Conservation (phyloP, 306 rosid species). For the Sphenostylis stenocarpa region DNA sequence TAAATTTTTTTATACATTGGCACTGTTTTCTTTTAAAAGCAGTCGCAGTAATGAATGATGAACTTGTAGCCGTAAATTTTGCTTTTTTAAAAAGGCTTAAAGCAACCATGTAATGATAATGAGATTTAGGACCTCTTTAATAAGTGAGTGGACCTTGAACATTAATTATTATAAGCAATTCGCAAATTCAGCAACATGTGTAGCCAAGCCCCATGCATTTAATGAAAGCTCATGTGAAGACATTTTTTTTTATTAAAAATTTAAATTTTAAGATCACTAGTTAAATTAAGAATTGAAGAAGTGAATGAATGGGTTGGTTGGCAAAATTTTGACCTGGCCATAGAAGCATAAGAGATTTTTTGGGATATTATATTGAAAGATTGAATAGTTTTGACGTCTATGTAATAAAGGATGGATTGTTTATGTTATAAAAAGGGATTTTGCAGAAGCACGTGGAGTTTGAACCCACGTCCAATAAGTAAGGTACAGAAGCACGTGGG, state of each 20-base stretch:
- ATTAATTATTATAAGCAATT: not conserved
- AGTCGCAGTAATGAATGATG: not conserved
- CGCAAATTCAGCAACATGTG: not conserved
- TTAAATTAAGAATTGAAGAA: not conserved
- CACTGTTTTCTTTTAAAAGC: not conserved
- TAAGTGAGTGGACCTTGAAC: not conserved
- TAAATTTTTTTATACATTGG: no score
- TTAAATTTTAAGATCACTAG: no score
- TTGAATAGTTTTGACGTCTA: not conserved
- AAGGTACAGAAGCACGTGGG: slow-evolving; percentile 32
- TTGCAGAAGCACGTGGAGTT: slow-evolving; percentile 29
- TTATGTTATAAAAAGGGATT: no score
- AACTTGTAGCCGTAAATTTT: not conserved
- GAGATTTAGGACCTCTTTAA: not conserved
- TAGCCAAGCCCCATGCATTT: not conserved
- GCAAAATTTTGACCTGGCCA: not conserved
- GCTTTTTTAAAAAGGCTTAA: not conserved
- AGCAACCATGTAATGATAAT: not conserved
- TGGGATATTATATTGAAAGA: not conserved
- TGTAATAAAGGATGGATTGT: no score
- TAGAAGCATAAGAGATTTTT: not conserved
- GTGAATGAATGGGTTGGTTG: not conserved
- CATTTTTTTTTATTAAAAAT: no score
- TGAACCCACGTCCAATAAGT: slow-evolving; percentile 17
- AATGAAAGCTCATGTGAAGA: not conserved